Percentiles rank a stretch among this genome's conserved stretches.
Evolutionary conservation across 331 rosid species (phyloP).

Genomic region (Prunus yedoensis): DNA sequence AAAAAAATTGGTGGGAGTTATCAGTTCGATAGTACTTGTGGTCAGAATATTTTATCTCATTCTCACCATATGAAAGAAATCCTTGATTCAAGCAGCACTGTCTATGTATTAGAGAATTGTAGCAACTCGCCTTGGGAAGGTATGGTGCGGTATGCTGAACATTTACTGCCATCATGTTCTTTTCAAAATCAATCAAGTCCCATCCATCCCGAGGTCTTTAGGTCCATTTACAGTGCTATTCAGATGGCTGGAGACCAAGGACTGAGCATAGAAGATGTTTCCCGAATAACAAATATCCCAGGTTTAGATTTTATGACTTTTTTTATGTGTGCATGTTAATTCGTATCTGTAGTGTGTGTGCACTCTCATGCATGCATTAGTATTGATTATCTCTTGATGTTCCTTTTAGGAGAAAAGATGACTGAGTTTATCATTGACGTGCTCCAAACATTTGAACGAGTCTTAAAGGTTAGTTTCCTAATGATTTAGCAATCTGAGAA

Average conservation of each 20-base stretch:
- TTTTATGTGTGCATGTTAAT: not conserved
- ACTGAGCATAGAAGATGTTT: slow-evolving; percentile 72
- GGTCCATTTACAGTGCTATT: slow-evolving; percentile 63
- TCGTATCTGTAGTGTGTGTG: slow-evolving; percentile 4
- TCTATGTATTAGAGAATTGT: slow-evolving; percentile 32
- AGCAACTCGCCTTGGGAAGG: slow-evolving; percentile 70
- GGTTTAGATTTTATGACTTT: slow-evolving; percentile 46
- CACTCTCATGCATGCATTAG: not conserved
- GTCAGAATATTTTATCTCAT: slow-evolving; percentile 26
- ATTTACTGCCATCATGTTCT: slow-evolving; percentile 38
- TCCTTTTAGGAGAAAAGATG: slow-evolving; percentile 56
- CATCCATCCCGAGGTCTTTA: slow-evolving; percentile 60
- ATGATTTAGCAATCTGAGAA: not conserved
- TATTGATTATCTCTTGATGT: slow-evolving; percentile 22
- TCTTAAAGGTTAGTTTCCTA: slow-evolving; percentile 60
- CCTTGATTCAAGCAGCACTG: slow-evolving; percentile 35
- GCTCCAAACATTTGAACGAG: slow-evolving; percentile 71
- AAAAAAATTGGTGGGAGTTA: slow-evolving; percentile 33
- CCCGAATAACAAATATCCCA: slow-evolving; percentile 54
- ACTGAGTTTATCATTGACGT: slow-evolving; percentile 60
- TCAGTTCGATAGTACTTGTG: slow-evolving; percentile 17
- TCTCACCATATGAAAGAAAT: slow-evolving; percentile 44
- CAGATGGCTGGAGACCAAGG: slow-evolving; percentile 93
- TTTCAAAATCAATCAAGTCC: slow-evolving; percentile 40
- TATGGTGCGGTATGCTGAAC: slow-evolving; percentile 65